Percentiles rank a stretch among this genome's conserved stretches.
Conservation (phyloP, 768 basidiomycete species). For the Suillus lakei region DNA sequence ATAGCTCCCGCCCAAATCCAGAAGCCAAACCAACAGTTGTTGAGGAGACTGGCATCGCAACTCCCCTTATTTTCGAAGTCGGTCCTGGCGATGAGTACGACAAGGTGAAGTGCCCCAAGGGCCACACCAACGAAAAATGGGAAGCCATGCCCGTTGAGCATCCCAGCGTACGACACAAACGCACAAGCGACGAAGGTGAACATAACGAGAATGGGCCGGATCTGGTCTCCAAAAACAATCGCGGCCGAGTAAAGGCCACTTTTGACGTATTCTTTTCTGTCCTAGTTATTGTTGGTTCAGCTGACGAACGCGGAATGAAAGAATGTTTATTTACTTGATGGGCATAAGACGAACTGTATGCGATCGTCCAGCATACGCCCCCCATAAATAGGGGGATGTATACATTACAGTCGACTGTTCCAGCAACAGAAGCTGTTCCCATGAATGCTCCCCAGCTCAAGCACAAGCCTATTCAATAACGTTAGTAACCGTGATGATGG, state of each 20-base stretch:
- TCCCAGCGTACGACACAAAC: constrained; percentile 39
- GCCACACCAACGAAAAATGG: not conserved
- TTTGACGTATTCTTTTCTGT: constrained; percentile 71
- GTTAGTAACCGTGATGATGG: not conserved
- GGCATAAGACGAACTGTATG: no score
- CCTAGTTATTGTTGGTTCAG: constrained; percentile 67
- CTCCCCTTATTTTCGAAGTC: not conserved
- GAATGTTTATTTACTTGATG: no score
- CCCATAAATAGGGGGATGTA: not conserved
- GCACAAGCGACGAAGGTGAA: constrained; percentile 51
- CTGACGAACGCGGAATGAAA: constrained; percentile 33
- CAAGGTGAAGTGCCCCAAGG: not conserved
- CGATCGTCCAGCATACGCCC: not conserved
- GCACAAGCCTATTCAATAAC: not conserved
- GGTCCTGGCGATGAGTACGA: not conserved
- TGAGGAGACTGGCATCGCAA: not conserved
- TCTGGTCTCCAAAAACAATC: constrained; percentile 65
- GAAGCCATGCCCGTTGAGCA: constrained; percentile 46
- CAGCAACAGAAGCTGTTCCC: not conserved
- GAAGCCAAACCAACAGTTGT: not conserved
- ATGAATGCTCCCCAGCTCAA: not conserved
- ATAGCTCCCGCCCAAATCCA: not conserved
- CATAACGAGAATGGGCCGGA: constrained; percentile 56
- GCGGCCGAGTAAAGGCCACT: constrained; percentile 78
- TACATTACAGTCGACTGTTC: not conserved